Evolutionary conservation across 352 stramenopile species (phyloP).

Genomic region (Phytophthora chlamydospora): DNA sequence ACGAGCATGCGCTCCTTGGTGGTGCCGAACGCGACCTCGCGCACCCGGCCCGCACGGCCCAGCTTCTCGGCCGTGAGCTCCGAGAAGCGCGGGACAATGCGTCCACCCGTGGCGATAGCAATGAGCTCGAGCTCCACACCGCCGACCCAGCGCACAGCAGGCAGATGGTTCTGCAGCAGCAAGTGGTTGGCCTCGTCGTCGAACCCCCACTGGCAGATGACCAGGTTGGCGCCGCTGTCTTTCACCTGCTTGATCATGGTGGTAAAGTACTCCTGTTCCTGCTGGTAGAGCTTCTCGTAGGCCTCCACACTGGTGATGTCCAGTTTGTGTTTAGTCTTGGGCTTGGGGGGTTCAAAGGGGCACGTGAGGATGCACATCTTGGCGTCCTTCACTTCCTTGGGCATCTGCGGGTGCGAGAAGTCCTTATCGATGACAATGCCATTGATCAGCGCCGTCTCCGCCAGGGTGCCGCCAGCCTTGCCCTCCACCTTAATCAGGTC

Average conservation of each 20-base stretch:
- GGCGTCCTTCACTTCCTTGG: slow-evolving; percentile 96
- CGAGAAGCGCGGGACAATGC: slow-evolving; percentile 98
- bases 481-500: slow-evolving; percentile 99
- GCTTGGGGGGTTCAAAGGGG: slow-evolving; percentile 99
- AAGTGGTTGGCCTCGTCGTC: slow-evolving; percentile 99
- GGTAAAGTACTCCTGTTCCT: slow-evolving; percentile 99
- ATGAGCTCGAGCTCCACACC: slow-evolving; percentile 99
- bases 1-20: slow-evolving; percentile 98
- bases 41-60: slow-evolving; percentile 92
- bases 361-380: slow-evolving; percentile 99
- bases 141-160: slow-evolving; percentile 98
- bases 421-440: slow-evolving; percentile 99
- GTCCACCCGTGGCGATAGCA: slow-evolving; percentile 98
- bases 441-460: slow-evolving; percentile 98
- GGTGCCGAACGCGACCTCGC: slow-evolving; percentile 98
- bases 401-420: slow-evolving; percentile 99
- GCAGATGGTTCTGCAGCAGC: slow-evolving; percentile 97
- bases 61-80: slow-evolving; percentile 98
- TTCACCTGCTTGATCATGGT: slow-evolving; percentile 99
- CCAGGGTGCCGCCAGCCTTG: slow-evolving; percentile 96
- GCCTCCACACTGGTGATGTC: slow-evolving; percentile 98
- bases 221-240: slow-evolving; percentile 97
- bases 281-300: slow-evolving; percentile 96
- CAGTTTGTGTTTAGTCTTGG: slow-evolving; percentile 98
- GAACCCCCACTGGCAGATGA: slow-evolving; percentile 99